Conservation (phyloP, 2,329 filamentous ascomycete species). For the Xylariaceae sp. region DNA sequence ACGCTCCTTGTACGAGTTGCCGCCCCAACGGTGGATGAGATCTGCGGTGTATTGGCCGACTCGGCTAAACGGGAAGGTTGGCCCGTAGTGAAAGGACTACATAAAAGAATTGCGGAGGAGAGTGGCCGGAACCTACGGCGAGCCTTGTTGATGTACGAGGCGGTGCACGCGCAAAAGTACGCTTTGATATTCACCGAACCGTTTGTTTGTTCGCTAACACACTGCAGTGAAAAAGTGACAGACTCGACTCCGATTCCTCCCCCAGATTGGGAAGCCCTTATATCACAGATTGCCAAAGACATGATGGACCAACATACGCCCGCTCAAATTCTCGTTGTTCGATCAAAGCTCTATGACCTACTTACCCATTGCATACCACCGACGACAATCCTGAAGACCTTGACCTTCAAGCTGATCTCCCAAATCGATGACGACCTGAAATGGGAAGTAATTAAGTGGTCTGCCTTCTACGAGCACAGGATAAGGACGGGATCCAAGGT, state of each 20-base stretch:
- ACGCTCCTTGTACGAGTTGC: slow-evolving; percentile 91
- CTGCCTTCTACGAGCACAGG: slow-evolving; percentile 95
- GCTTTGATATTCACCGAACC: slow-evolving; percentile 37
- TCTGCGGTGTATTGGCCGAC: slow-evolving; percentile 74
- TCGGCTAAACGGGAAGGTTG: slow-evolving; percentile 82
- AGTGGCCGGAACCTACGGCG: slow-evolving; percentile 89
- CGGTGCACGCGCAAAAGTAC: slow-evolving; percentile 96
- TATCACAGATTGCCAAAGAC: slow-evolving; percentile 86
- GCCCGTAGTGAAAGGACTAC: slow-evolving; percentile 75
- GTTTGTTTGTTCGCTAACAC: slow-evolving; percentile 39
- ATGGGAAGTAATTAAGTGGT: slow-evolving; percentile 92
- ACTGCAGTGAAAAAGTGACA: slow-evolving; percentile 80
- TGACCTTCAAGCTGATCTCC: slow-evolving; percentile 90
- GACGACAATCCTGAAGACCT: slow-evolving; percentile 90
- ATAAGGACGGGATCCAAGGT: slow-evolving; percentile 92
- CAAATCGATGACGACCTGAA: slow-evolving; percentile 90
- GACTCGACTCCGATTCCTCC: slow-evolving; percentile 90
- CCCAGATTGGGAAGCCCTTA: slow-evolving; percentile 95
- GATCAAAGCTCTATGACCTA: slow-evolving; percentile 94
- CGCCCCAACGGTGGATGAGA: slow-evolving; percentile 84
- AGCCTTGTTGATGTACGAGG: slow-evolving; percentile 95
- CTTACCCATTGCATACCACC: slow-evolving; percentile 96
- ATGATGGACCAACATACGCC: slow-evolving; percentile 95
- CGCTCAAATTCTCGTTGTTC: slow-evolving; percentile 82
- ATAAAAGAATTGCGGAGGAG: slow-evolving; percentile 85